Conservation (phyloP, 75 land plant genomes). For the Pinus taeda region DNA sequence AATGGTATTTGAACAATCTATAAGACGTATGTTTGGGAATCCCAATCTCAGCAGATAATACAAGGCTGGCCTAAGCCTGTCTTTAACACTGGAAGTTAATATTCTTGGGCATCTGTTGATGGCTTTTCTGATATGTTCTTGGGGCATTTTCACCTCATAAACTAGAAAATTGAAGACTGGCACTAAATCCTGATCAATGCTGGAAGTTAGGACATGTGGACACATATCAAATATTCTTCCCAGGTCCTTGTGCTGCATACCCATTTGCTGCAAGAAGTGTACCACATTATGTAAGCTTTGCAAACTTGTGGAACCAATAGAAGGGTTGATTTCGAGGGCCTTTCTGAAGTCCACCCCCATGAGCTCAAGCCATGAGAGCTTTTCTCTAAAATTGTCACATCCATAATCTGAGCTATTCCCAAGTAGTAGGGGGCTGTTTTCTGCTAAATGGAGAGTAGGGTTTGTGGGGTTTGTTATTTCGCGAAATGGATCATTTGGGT, state of each 20-base stretch:
- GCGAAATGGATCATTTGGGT: too few relatives aligned
- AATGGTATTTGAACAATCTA: conserved; percentile 47
- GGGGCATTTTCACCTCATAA: conserved; percentile 37
- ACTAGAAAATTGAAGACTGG: conserved; percentile 67
- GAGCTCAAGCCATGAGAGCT: conserved; percentile 34
- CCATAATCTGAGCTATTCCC: too few relatives aligned
- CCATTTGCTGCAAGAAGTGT: conserved; percentile 56
- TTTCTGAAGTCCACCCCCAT: conserved; percentile 62
- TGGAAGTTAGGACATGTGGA: conserved; percentile 53
- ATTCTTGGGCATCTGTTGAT: conserved; percentile 75
- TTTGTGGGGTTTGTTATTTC: too few relatives aligned
- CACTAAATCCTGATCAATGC: conserved; percentile 32
- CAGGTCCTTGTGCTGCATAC: conserved; percentile 57
- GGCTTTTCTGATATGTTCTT: conserved; percentile 33
- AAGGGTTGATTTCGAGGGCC: conserved; percentile 51
- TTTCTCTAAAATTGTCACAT: too few relatives aligned
- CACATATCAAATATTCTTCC: conserved; percentile 56
- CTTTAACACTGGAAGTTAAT: conserved; percentile 48
- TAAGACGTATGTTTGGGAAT: conserved; percentile 5
- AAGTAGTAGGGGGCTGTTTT: too few relatives aligned
- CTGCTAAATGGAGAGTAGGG: too few relatives aligned
- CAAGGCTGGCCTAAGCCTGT: conserved; percentile 71
- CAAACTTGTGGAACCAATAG: conserved; percentile 39
- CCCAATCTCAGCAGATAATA: conserved; percentile 69
- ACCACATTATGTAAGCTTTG: conserved; percentile 50